Conservation (phyloP, 192 early-diverging fungal species). For the Neocallimastix lanati region DNA sequence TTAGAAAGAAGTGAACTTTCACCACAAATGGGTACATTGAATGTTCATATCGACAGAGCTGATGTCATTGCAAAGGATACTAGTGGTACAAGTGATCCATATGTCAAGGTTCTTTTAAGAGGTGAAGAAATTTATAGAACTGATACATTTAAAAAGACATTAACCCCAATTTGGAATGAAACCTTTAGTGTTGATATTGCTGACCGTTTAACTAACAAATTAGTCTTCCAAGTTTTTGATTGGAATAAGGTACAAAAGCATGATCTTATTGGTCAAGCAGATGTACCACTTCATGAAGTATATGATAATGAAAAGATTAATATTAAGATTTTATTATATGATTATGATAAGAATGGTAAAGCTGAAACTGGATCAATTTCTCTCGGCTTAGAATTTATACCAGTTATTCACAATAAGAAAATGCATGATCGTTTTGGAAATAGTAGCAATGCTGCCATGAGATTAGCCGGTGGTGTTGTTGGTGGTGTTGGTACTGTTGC, state of each 20-base stretch:
- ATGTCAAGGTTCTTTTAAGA: not conserved
- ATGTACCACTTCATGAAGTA: conserved; percentile 30
- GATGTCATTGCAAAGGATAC: not conserved
- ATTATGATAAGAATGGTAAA: not conserved
- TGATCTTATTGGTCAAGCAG: conserved; percentile 30
- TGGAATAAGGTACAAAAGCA: conserved; percentile 57
- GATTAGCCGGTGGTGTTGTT: conserved; percentile 7
- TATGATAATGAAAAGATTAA: conserved; percentile 15
- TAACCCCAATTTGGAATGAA: conserved; percentile 56
- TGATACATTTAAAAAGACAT: conserved; percentile 48
- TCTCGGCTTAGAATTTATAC: not conserved
- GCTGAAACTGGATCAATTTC: not conserved
- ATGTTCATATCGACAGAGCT: not conserved
- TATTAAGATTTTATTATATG: not conserved
- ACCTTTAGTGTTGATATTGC: conserved; percentile 35
- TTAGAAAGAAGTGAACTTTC: not conserved
- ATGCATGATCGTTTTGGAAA: not conserved
- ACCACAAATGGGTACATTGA: not conserved
- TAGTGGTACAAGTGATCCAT: not conserved
- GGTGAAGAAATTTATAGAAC: conserved; percentile 50
- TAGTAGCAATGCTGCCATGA: conserved; percentile 6
- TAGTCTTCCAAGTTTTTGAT: conserved; percentile 51
- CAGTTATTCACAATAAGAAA: not conserved
- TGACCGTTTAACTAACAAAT: conserved; percentile 23
- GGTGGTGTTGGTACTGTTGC: conserved; percentile 1